Conservation (phyloP, 179 eudicot species). For the Dionaea muscipula region DNA sequence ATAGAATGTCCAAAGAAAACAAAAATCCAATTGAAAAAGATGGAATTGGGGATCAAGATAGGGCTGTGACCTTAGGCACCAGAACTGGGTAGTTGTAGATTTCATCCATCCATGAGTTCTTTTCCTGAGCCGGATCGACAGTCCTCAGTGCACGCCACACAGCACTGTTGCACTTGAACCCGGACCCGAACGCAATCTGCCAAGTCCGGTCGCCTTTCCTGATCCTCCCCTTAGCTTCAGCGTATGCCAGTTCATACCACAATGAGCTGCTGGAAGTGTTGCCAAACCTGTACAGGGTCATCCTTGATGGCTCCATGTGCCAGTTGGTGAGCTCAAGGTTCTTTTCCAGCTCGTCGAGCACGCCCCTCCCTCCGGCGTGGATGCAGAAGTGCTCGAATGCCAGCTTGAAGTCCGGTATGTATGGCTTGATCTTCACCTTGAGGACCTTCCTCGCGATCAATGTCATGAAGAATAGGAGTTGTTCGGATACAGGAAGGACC, state of each 20-base stretch:
- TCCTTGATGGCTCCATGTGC: constrained; percentile 24
- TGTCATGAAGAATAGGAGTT: constrained; percentile 8
- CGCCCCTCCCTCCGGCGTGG: constrained; percentile 19
- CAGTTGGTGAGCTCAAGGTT: constrained; percentile 16
- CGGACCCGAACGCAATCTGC: constrained; percentile 21
- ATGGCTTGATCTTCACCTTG: constrained; percentile 17
- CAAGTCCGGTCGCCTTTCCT: constrained; percentile 15
- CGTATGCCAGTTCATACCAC: constrained; percentile 18
- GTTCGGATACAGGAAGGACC: constrained; percentile 15
- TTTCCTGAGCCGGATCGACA: constrained; percentile 12
- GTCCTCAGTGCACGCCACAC: constrained; percentile 15
- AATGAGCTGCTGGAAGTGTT: constrained; percentile 21
- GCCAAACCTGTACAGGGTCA: constrained; percentile 18
- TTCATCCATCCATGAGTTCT: constrained; percentile 19
- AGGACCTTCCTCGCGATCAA: constrained; percentile 11
- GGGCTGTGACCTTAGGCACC: constrained; percentile 10
- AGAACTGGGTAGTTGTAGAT: constrained; percentile 13
- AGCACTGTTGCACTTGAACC: constrained; percentile 19
- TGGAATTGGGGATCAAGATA: not conserved
- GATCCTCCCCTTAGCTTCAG: constrained; percentile 20
- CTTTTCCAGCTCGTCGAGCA: constrained; percentile 19
- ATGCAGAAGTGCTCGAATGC: constrained; percentile 21
- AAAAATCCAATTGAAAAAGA: not conserved
- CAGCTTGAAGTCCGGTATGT: constrained; percentile 17
- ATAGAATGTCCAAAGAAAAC: too few relatives aligned